These are phyloP conservation scores for Comarum palustre DNA, from an alignment of 306 rosid species.

Conservation along the genomic window DNA sequence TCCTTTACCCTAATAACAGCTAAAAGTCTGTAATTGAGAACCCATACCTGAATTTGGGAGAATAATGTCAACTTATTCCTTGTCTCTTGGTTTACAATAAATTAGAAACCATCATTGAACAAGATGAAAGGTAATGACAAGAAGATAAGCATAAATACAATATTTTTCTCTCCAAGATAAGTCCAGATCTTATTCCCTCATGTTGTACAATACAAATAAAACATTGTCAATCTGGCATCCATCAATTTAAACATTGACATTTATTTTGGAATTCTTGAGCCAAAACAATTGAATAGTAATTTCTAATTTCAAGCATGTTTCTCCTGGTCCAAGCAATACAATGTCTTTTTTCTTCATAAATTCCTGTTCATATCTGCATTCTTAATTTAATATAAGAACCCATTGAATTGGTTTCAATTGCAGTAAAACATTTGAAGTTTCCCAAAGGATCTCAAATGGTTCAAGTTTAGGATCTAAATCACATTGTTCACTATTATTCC, in stretches of 20 bases:
- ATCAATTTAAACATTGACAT: conserved; percentile 27
- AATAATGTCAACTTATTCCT: conserved; percentile 26
- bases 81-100: conserved; percentile 9
- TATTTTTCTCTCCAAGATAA: conserved; percentile 27
- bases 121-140: conserved; percentile 17
- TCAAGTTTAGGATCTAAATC: background rate
- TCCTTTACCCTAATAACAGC: background rate
- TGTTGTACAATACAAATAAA: conserved; percentile 30
- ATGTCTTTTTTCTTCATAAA: conserved; percentile 4
- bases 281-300: conserved; percentile 12
- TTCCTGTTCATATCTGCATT: conserved; percentile 15
- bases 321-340: conserved; percentile 11
- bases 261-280: background rate
- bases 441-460: background rate
- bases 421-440: background rate
- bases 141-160: background rate
- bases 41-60: conserved; percentile 10
- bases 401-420: background rate
- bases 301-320: conserved; percentile 5
- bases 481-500: too few species aligned
- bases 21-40: background rate
- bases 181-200: conserved; percentile 35
- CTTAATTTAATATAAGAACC: background rate
- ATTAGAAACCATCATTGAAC: conserved; percentile 6
- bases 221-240: conserved; percentile 24